Evolutionary conservation across 192 early-diverging fungal genomes (phyloP).

Genomic region (Linnemannia hyalina): DNA sequence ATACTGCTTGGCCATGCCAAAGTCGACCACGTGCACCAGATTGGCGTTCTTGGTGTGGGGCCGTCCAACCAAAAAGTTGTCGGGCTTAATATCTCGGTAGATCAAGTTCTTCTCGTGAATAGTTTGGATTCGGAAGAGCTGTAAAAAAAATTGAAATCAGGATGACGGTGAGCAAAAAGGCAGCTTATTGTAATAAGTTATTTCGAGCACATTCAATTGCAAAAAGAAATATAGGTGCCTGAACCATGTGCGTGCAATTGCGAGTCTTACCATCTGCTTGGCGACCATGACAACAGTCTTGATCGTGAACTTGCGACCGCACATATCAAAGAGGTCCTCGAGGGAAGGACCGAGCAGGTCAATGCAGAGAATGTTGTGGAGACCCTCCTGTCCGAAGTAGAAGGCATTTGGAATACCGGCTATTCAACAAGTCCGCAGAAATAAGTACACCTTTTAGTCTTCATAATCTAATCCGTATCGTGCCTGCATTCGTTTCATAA

Average conservation of each 20-base stretch:
- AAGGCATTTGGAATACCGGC: slow-evolving; percentile 92
- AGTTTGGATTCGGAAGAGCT: slow-evolving; percentile 86
- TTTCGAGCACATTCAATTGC: not conserved
- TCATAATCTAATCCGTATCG: not conserved
- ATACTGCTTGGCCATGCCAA: slow-evolving; percentile 99
- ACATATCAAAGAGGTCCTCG: slow-evolving; percentile 97
- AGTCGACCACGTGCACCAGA: slow-evolving; percentile 93
- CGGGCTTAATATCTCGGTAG: slow-evolving; percentile 99
- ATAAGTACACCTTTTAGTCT: not conserved
- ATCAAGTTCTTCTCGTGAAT: slow-evolving; percentile 97
- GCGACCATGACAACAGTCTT: slow-evolving; percentile 98
- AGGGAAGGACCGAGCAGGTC: slow-evolving; percentile 94
- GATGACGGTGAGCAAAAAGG: not conserved
- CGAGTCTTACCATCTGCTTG: slow-evolving; percentile 85
- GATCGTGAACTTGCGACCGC: slow-evolving; percentile 88
- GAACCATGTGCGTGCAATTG: not conserved
- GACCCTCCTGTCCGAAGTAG: slow-evolving; percentile 97
- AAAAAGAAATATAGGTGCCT: not conserved
- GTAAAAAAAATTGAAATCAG: slow-evolving; percentile 5
- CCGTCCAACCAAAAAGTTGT: slow-evolving; percentile 96
- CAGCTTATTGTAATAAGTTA: not conserved
- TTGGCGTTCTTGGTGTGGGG: slow-evolving; percentile 71
- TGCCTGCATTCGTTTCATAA: not conserved
- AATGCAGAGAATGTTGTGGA: slow-evolving; percentile 95
- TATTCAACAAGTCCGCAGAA: slow-evolving; percentile 14